Base-by-base conservation (phyloP, 257 asterid species). In the Echium plantagineum region DNA sequence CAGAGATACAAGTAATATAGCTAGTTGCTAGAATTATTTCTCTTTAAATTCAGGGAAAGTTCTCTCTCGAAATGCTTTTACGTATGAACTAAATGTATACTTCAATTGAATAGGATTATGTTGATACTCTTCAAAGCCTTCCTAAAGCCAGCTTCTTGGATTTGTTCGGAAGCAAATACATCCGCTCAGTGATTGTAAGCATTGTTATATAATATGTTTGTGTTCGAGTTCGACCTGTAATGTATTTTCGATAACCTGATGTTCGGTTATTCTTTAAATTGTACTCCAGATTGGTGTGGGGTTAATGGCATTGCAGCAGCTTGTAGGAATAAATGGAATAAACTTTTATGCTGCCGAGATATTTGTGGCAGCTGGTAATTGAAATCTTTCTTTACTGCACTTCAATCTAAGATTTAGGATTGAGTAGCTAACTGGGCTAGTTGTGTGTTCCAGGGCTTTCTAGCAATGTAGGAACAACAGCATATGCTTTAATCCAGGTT, bases 401-500 rank as follows among this genome's bases (percentile, higher is more conserved):
- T 59, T 35, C 24, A 28, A 10, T 10, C 0, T 7, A 3, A 6
- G 20, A 7, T 22, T 6, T 26, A 15, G 18, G 32, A 10, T 38
- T 8, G 38, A 28, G 61, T 52, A 17, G 24, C 74, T 68, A 55
- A 66, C 35, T 6, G 4, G 52, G 18, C 57, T 52, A 32, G 57
- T 21, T 42, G 12, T 21, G 19, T 62, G 63, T 16, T 73, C 66
- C 95, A 68, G 95, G 95, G 24, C 80, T 76, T 66, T 75, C 94
- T 55, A 90, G 94, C 55, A 82, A 80, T 35, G 35, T 72, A 32
- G 95, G 94, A 57, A 82, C 90, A 51, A 75, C 82, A 55, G 76
- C 87, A 63, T 89, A 70, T 66, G 97, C 95, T 42, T 71, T 82
- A 24, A 66, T 84, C 66, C 97, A 89, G 94, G 94, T 87, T 32